These are phyloP conservation scores for Detonula confervacea DNA, from an alignment of 352 stramenopile genomes.

Conservation along the genomic window DNA sequence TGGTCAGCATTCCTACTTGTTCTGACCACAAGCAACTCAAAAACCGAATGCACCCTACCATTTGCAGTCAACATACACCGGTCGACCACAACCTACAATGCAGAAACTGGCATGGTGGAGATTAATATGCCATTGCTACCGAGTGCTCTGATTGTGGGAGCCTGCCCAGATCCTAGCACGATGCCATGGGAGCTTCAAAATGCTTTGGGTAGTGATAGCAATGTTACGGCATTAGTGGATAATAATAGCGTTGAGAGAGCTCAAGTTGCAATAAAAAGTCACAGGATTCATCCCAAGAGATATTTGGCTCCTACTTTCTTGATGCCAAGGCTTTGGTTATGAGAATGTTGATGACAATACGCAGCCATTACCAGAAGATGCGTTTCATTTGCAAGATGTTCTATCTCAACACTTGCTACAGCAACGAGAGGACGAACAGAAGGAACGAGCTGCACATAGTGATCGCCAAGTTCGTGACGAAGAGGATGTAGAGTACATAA, in stretches of 20 bases:
- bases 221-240: neutral
- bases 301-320: neutral
- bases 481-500: constrained; percentile 41
- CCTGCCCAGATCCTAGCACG: constrained; percentile 46
- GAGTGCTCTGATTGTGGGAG: constrained; percentile 16
- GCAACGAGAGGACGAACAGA: constrained; percentile 40
- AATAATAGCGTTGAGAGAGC: neutral
- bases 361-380: constrained; percentile 44
- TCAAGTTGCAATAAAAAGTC: neutral
- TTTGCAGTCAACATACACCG: constrained; percentile 42
- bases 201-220: constrained; percentile 19
- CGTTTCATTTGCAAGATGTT: constrained; percentile 46
- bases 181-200: constrained; percentile 43
- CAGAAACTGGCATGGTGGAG: constrained; percentile 17
- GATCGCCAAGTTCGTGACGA: constrained; percentile 4
- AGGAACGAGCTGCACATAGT: constrained; percentile 5
- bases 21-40: constrained; percentile 21
- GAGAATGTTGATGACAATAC: constrained; percentile 11
- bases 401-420: constrained; percentile 39
- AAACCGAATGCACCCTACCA: constrained; percentile 48
- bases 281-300: neutral
- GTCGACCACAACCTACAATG: constrained; percentile 14
- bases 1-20: constrained; percentile 37
- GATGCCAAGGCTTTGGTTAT: neutral
- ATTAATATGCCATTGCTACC: constrained; percentile 48